A percentile compares a stretch with the other conserved stretches of the same genome.
These are phyloP conservation scores for Capsicum baccatum DNA, from an alignment of 257 asterid species.

Conservation along the genomic window DNA sequence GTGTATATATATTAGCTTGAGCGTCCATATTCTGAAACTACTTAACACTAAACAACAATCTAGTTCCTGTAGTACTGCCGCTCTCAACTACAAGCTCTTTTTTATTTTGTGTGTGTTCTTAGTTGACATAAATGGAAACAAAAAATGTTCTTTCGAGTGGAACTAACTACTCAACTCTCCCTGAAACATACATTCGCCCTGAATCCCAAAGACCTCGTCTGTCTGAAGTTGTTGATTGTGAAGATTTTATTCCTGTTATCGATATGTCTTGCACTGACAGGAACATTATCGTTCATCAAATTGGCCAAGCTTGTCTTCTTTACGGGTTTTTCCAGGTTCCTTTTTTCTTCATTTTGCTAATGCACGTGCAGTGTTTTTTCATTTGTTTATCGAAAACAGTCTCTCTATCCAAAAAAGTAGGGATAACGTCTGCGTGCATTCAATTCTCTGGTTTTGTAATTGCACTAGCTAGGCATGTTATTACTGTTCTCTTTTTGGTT, in stretches of 20 bases:
- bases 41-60: not conserved
- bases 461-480: too few species aligned
- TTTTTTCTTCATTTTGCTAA: not conserved
- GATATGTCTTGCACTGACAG: conserved; percentile 49
- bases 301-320: conserved; percentile 61
- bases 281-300: conserved; percentile 46
- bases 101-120: not conserved
- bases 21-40: not conserved
- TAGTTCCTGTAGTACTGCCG: too few species aligned
- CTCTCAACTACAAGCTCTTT: not conserved
- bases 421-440: too few species aligned
- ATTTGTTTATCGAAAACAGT: too few species aligned
- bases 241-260: conserved; percentile 64
- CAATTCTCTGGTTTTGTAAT: too few species aligned
- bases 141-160: conserved; percentile 61
- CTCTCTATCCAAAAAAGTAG: too few species aligned
- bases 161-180: conserved; percentile 48
- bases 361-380: not conserved
- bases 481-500: not conserved
- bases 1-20: not conserved
- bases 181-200: conserved; percentile 72
- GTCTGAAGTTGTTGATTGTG: conserved; percentile 51
- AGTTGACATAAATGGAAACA: conserved; percentile 42
- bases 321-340: conserved; percentile 83
- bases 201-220: conserved; percentile 66